Percentiles rank a stretch among this genome's conserved stretches.
Evolutionary conservation across 441 rosid species (phyloP).

Genomic region (Mallotus repandus): DNA sequence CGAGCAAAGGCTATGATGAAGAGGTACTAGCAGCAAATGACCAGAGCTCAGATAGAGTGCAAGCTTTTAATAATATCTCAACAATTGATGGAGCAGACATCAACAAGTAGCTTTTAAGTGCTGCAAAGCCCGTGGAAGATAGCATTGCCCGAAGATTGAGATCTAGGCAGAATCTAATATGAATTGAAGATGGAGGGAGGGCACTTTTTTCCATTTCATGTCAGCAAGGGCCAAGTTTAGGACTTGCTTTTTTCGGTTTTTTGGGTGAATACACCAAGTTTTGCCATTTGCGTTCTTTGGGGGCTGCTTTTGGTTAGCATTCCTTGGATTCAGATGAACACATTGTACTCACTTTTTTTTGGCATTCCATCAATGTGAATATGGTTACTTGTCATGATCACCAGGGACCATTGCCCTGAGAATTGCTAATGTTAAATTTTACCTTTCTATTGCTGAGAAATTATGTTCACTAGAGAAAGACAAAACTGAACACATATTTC

Average conservation of each 20-base stretch:
- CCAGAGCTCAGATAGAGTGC: neutral
- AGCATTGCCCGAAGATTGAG: conserved; percentile 42
- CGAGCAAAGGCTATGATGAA: conserved; percentile 15
- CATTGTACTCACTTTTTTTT: neutral
- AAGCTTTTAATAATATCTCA: neutral
- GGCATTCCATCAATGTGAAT: neutral
- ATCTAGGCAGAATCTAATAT: conserved; percentile 26
- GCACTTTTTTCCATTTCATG: neutral
- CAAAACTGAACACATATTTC: no score
- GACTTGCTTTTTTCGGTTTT: neutral
- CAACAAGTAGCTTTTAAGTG: neutral
- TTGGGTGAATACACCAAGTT: neutral
- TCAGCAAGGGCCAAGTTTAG: conserved; percentile 1
- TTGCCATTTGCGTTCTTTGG: neutral
- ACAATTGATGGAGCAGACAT: neutral
- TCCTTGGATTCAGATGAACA: neutral
- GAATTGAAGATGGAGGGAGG: conserved; percentile 14
- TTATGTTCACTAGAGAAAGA: no score
- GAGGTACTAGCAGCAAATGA: conserved; percentile 8
- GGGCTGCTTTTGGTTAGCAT: neutral
- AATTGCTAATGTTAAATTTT: no score
- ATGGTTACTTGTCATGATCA: no score
- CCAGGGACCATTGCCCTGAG: no score
- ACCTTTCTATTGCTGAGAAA: no score
- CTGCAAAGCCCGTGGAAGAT: conserved; percentile 13